Conservation (phyloP, 1,284 basidiomycete species). For the Neolentinus lepideus region DNA sequence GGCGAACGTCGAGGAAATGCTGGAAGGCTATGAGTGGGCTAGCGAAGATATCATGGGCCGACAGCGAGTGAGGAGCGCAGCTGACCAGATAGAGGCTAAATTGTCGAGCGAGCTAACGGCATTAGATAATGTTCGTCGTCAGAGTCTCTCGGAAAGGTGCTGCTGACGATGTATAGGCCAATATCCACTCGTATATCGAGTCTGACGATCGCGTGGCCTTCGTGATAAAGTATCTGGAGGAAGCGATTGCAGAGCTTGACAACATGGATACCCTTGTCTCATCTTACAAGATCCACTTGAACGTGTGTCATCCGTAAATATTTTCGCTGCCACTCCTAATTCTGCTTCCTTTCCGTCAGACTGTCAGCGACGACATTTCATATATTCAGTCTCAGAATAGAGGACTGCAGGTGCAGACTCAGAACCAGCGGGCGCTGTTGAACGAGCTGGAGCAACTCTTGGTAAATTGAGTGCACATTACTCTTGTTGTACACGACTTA, state of each 20-base stretch:
- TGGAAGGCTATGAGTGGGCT: conserved; percentile 97
- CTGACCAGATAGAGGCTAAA: conserved; percentile 83
- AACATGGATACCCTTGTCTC: conserved; percentile 81
- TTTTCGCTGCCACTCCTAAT: neutral
- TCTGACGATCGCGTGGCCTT: conserved; percentile 81
- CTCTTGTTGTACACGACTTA: neutral
- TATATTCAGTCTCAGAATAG: conserved; percentile 97
- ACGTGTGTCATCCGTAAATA: conserved; percentile 43
- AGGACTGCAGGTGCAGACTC: conserved; percentile 95
- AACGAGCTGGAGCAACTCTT: conserved; percentile 81
- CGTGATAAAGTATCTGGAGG: conserved; percentile 87
- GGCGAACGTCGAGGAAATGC: conserved; percentile 94
- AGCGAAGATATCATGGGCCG: conserved; percentile 61
- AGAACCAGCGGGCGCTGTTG: conserved; percentile 85
- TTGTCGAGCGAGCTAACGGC: conserved; percentile 84
- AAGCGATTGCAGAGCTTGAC: conserved; percentile 81
- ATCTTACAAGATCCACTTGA: conserved; percentile 91
- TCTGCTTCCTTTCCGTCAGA: conserved; percentile 37
- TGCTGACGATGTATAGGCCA: conserved; percentile 53
- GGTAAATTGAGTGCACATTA: conserved; percentile 32
- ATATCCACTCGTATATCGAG: conserved; percentile 96
- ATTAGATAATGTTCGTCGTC: conserved; percentile 71
- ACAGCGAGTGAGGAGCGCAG: conserved; percentile 61
- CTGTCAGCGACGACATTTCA: conserved; percentile 89
- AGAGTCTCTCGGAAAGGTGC: conserved; percentile 4